Percentiles rank a stretch among this genome's conserved stretches.
Evolutionary conservation across 2,329 filamentous ascomycete species (phyloP).

Genomic region (Myriosclerotinia duriaeana): DNA sequence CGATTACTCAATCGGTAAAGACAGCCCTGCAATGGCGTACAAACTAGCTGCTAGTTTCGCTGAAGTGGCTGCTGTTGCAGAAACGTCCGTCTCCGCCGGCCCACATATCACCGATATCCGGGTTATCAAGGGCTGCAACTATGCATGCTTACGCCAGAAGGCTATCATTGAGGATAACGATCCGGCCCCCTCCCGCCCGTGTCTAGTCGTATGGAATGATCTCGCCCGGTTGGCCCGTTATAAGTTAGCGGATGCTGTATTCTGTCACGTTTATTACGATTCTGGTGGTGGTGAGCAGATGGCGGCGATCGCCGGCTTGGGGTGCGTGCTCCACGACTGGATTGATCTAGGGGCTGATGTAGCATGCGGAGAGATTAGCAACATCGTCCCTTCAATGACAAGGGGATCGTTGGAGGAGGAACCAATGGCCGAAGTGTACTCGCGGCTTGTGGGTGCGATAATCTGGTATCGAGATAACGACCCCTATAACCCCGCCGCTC

Average conservation of each 20-base stretch:
- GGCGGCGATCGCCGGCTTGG: slow-evolving; percentile 4
- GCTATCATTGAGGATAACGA: not conserved
- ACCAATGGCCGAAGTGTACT: slow-evolving; percentile 6
- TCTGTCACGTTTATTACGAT: slow-evolving; percentile 17
- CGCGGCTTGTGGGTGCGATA: not conserved
- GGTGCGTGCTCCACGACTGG: not conserved
- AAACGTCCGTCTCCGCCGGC: not conserved
- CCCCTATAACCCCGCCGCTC: not conserved
- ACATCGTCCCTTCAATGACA: slow-evolving; percentile 8
- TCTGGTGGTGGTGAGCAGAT: not conserved
- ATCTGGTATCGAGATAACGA: slow-evolving; percentile 20
- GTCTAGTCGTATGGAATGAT: slow-evolving; percentile 4
- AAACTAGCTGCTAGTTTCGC: not conserved
- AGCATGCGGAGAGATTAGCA: slow-evolving; percentile 7
- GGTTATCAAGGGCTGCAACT: slow-evolving; percentile 12
- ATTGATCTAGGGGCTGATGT: slow-evolving; percentile 10
- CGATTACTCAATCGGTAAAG: slow-evolving; percentile 17
- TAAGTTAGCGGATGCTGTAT: slow-evolving; percentile 8
- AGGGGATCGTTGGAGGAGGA: slow-evolving; percentile 6
- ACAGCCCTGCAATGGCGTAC: not conserved
- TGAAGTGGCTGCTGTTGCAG: slow-evolving; percentile 2
- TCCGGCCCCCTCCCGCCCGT: not conserved
- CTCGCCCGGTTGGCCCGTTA: slow-evolving; percentile 7
- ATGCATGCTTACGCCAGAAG: slow-evolving; percentile 16
- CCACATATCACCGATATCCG: slow-evolving; percentile 12